Base-by-base conservation (phyloP, 192 early-diverging fungal genomes). In the Phlyctochytrium planicorne region DNA sequence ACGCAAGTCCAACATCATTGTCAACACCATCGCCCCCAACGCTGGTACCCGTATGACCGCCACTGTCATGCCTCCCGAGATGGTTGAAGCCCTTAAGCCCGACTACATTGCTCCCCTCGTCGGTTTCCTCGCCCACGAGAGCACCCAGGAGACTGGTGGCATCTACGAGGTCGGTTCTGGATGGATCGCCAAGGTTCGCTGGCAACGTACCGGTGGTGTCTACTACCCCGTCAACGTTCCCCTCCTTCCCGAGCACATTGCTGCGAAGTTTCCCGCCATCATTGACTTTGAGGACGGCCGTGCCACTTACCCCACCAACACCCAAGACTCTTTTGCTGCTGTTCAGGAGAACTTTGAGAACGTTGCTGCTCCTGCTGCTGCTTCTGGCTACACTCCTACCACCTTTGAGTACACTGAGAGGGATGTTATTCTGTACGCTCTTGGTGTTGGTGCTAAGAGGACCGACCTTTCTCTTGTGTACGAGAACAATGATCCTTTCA, bases 41-140 rank as follows among this genome's bases (percentile, higher is more conserved):
- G 96, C 96, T 17, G 95, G 94, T 36, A 98, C 96, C 2, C 82
- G 88, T 47, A 98, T 98, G 96, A 97, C 95, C 3, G 96, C 95
- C 65, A 94, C 94, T 24, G 84, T 96, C 29, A 91, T 96, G 88
- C 97, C 97, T 30, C 89, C 91, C 40, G 97, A 99, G 68, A 88
- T 98, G 71, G 86, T 98, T 60, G 93, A 91, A 60, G 87, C 93
- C 10, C 87, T 99, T 31, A 98, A 96, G 80, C 97, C 97, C 66
- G 95, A 99, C 81, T 95, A 94, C 73, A 91, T 98, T 34, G 89
- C 95, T 27, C 96, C 96, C 2, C 80, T 97, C 57, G 94, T 99
- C 62, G 92, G 79, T n/a, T 97, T 85, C 78, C 88, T 98, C 65
- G 91, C 89, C 66, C 94, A 98, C 74, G 95, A 99, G 68, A 72